These are phyloP conservation scores for Danielia oregonensis DNA, from an alignment of 805 yeast genomes.

Conservation along the genomic window DNA sequence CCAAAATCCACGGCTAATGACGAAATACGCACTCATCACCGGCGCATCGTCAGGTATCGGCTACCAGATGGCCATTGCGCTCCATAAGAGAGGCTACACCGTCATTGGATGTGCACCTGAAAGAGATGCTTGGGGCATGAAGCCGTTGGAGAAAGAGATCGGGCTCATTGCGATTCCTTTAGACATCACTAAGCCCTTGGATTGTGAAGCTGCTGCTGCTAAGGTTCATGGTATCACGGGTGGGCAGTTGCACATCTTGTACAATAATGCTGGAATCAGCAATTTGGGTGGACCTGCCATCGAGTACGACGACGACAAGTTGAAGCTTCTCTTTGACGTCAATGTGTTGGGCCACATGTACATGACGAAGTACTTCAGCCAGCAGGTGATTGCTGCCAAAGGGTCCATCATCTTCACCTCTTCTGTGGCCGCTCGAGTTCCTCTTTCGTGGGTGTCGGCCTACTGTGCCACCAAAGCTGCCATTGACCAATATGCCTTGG, in stretches of 20 bases:
- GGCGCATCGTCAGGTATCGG: constrained; percentile 18
- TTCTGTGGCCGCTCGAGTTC: constrained; percentile 28
- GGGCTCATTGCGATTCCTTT: constrained; percentile 26
- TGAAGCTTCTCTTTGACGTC: constrained; percentile 25
- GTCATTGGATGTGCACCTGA: constrained; percentile 36
- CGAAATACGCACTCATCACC: constrained; percentile 14
- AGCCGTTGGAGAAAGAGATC: constrained; percentile 20
- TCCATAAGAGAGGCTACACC: constrained; percentile 31
- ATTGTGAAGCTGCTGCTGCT: constrained; percentile 12
- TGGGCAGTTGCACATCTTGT: constrained; percentile 33
- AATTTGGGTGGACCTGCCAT: constrained; percentile 26
- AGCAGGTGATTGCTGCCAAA: constrained; percentile 25
- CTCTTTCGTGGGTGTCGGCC: constrained; percentile 30
- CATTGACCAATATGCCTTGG: constrained; percentile 32
- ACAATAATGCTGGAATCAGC: constrained; percentile 40
- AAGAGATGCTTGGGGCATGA: constrained; percentile 19
- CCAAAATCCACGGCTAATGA: no score
- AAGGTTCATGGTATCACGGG: constrained; percentile 21
- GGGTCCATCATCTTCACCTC: constrained; percentile 38
- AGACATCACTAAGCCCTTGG: constrained; percentile 28
- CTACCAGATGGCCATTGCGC: constrained; percentile 10
- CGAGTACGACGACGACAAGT: constrained; percentile 25
- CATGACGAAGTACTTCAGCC: constrained; percentile 29
- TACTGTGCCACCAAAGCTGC: constrained; percentile 40
- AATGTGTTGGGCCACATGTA: constrained; percentile 39